Percentiles rank a stretch among this genome's conserved stretches.
These are phyloP conservation scores for Psidium friedrichsthalianum DNA, from an alignment of 345 rosid genomes.

Conservation along the genomic window DNA sequence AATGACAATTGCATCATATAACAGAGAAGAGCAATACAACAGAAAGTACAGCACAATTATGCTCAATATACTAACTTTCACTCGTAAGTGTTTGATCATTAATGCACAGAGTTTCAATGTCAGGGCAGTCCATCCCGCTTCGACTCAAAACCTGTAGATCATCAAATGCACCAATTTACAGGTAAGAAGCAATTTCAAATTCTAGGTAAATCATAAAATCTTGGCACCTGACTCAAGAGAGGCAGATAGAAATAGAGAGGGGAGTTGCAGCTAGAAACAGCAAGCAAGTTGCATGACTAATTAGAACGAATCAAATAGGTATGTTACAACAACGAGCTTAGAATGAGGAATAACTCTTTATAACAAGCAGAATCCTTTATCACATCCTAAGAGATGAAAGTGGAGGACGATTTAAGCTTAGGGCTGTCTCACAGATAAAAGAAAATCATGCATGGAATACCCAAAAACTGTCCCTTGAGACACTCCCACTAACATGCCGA, in stretches of 20 bases:
- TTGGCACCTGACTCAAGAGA: neutral
- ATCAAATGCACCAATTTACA: neutral
- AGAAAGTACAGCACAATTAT: neutral
- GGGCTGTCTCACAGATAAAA: neutral
- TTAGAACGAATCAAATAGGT: neutral
- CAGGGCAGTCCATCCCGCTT: constrained; percentile 68
- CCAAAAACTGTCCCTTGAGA: neutral
- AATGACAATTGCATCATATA: neutral
- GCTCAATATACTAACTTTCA: constrained; percentile 47
- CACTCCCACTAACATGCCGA: neutral
- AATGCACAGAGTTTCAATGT: constrained; percentile 56
- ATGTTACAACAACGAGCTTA: neutral
- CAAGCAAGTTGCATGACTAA: neutral
- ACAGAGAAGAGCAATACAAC: neutral
- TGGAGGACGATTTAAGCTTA: neutral
- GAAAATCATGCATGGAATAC: neutral
- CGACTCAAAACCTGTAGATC: constrained; percentile 56
- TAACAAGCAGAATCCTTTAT: neutral
- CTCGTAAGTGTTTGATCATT: constrained; percentile 77
- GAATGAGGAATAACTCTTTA: neutral
- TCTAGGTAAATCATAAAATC: neutral
- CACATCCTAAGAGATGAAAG: neutral
- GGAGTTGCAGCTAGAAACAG: neutral
- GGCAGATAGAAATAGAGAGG: neutral
- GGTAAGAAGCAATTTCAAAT: neutral